Evolutionary conservation across 805 yeast genomes (phyloP), one percentile per base, ranked within the genome.

Genomic region (Candida dajiaensis): DNA sequence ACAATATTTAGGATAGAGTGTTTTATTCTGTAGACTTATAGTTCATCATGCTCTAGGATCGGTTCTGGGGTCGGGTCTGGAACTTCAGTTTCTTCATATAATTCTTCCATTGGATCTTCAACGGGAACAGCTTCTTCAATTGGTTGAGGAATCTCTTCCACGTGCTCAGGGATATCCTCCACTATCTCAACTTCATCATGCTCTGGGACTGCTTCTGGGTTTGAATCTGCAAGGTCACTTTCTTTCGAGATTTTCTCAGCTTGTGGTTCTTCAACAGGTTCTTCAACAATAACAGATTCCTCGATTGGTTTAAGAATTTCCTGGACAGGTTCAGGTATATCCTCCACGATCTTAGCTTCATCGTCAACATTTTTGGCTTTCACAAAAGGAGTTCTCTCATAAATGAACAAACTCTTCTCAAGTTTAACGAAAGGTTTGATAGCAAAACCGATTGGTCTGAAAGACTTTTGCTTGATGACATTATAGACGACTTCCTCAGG

Each of bases 371-470:
- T 8, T 28, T 28, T 3, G 16, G 6, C 39, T 19, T 22, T 7
- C 15, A 35, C 46, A 13, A 40, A 36, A 19, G 50, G 42, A 3
- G 50, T 52, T 40, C 47, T 57, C 25, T 54, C 48, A 31, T 57
- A 58, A 20, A 54, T 44, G 33, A 26, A 50, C 9, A 58, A 19
- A 15, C 23, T 33, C 10, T 46, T 46, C 22, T 46, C 39, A 39
- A 40, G 23, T 33, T 46, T 47, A 20, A 52, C 41, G 31, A 53
- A 48, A 37, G 49, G 52, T n/a, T 35, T 28, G 13, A 54, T 31
- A 15, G 53, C 45, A 11, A 26, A 35, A 2, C 45, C n/a, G 23
- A 56, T 41, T 3, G 62, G 55, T n/a, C 20, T 23, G 15, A 49
- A 13, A 15, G 58, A 50, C 36, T 50, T 54, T 8, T 21, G 25